Evolutionary conservation across 2,329 filamentous ascomycete genomes (phyloP).

Genomic region (Botrytis aclada): DNA sequence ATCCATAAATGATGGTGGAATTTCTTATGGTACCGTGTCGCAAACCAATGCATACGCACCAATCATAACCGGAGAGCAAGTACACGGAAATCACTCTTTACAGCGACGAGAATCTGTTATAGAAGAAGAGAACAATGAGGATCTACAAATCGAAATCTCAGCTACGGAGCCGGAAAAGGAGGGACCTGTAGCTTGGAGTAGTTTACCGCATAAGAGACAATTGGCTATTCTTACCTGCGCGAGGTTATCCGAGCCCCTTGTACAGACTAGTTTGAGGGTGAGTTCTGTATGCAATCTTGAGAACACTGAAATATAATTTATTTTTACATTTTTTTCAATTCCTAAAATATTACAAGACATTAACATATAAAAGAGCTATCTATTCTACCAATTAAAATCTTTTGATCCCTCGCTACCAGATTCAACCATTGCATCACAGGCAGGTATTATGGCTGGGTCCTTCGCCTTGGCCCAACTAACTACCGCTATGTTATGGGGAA

Average conservation of each 20-base stretch:
- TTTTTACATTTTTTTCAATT: neutral
- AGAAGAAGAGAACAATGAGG: slow-evolving; percentile 32
- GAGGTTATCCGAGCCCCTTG: slow-evolving; percentile 77
- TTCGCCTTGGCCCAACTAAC: slow-evolving; percentile 67
- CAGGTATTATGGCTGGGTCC: slow-evolving; percentile 64
- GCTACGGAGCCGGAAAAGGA: slow-evolving; percentile 26
- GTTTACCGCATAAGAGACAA: slow-evolving; percentile 76
- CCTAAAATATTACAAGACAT: neutral
- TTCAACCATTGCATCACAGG: slow-evolving; percentile 60
- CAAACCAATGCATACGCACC: neutral
- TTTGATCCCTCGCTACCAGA: slow-evolving; percentile 44
- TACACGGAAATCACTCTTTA: neutral
- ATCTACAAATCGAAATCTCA: slow-evolving; percentile 31
- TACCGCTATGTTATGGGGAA: slow-evolving; percentile 68
- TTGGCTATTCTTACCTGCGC: slow-evolving; percentile 75
- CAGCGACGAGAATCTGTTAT: slow-evolving; percentile 25
- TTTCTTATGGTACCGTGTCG: slow-evolving; percentile 8
- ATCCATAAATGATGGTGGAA: neutral
- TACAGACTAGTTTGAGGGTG: slow-evolving; percentile 61
- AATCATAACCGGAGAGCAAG: slow-evolving; percentile 8
- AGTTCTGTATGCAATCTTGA: neutral
- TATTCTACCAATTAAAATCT: slow-evolving; percentile 71
- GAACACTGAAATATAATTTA: neutral
- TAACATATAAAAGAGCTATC: slow-evolving; percentile 59
- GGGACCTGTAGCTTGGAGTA: slow-evolving; percentile 60